phyloP scores from a whole-genome alignment of 108 stramenopile species.

The Cylindrotheca fusiformis region DNA sequence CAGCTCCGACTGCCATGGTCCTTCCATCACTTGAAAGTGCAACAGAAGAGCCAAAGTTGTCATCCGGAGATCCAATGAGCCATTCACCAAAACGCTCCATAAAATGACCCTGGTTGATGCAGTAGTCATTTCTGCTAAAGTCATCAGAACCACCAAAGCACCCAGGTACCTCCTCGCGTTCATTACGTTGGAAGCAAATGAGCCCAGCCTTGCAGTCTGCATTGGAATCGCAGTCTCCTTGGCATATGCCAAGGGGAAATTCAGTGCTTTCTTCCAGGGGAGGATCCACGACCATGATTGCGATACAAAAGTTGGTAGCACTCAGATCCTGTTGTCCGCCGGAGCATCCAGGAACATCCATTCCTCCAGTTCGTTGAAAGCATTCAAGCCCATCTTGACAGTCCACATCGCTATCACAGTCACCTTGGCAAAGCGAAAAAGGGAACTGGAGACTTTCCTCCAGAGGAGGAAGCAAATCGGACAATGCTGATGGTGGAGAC shows the following conservation, averaged over 20 bases:
- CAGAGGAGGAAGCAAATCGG: too few species aligned
- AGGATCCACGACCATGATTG: constrained; percentile 3
- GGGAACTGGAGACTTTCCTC: too few species aligned
- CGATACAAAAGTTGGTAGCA: constrained; percentile 5
- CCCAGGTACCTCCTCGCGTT: constrained; percentile 25
- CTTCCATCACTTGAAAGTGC: constrained; percentile 25
- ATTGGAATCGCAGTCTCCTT: constrained; percentile 35
- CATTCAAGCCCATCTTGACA: constrained; percentile 34
- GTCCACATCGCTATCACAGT: too few species aligned
- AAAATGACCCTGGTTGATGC: constrained; percentile 16
- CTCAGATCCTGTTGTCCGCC: neutral
- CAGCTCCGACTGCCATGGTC: constrained; percentile 20
- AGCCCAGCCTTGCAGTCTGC: constrained; percentile 18
- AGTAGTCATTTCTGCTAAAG: constrained; percentile 20
- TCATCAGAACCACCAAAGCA: constrained; percentile 20
- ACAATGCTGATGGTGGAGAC: too few species aligned
- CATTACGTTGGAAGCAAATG: constrained; percentile 28
- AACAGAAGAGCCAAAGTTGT: constrained; percentile 35
- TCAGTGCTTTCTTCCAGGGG: too few species aligned
- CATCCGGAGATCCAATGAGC: too few species aligned
- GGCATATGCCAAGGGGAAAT: constrained; percentile 29
- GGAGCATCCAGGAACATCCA: too few species aligned
- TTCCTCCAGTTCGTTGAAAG: too few species aligned
- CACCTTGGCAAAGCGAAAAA: too few species aligned
- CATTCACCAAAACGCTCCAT: too few species aligned